Evolutionary conservation across 176 grass and related monocot species (phyloP), one percentile per base, ranked within the genome.

Genomic region (Elaeis guineensis): DNA sequence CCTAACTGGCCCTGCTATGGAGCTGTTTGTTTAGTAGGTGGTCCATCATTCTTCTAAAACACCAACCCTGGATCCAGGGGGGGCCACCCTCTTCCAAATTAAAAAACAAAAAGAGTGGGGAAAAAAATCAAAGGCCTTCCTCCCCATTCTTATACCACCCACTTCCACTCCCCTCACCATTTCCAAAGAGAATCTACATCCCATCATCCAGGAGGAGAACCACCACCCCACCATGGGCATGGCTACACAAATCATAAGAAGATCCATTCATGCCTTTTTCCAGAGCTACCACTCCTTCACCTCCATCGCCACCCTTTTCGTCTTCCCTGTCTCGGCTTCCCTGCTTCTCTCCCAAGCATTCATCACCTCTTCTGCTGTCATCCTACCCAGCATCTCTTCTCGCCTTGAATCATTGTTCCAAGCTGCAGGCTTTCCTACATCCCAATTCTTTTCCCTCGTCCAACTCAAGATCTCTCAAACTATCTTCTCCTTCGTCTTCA

Each of bases 391-490:
- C 14, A 26, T 74, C 21, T 87, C 93, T 17, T 32, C 80, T 44
- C 67, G 87, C 51, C 73, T 98, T 3, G 72, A 65, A 14, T n/a
- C 39, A 48, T 62, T 98, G 57, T 92, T 98, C 75, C 63, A 72
- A 51, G 93, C 93, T 17, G 84, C 84, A 0, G 79, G 79, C 2
- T 92, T 89, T 76, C 87, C 93, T 17, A 50, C 84, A 0, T 85
- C 84, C 1, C 21, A 82, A 0, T 90, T 98, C 78, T 92, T 92
- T 63, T 19, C 76, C 29, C 73, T 98, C 16, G 76, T 98, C 61
- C 80, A 83, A 51, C 65, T 76, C 50, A 98, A 92, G 81, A 81
- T 98, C 21, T 71, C 93, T 9, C 84, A 92, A 72, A 89, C 93
- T 4, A 63, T 85, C 18, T 85, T 85, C 75, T 73, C 87, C 11